phyloP scores from a whole-genome alignment of 2,329 filamentous ascomycete species.

The Hyphodiscus sp. region DNA sequence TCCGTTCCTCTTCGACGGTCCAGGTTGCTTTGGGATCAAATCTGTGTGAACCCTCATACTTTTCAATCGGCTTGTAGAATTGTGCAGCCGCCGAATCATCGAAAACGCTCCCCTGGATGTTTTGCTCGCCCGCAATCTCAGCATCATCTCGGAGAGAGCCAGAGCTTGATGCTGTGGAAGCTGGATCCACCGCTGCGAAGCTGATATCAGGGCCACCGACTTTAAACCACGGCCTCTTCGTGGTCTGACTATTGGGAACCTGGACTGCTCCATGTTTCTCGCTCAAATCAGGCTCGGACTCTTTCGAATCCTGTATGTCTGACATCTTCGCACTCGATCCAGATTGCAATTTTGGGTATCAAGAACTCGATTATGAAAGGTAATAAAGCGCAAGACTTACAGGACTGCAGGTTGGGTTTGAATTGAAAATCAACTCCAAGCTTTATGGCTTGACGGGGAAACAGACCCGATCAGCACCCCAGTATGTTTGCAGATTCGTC shows the following conservation, averaged over 20 bases:
- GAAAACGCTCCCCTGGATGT: not conserved
- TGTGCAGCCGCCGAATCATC: not conserved
- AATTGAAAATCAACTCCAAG: not conserved
- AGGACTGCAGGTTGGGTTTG: not conserved
- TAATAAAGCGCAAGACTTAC: not conserved
- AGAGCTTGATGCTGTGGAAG: not conserved
- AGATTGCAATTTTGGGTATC: not conserved
- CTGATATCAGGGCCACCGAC: slow-evolving; percentile 5
- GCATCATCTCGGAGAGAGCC: not conserved
- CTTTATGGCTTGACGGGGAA: not conserved
- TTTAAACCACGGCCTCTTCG: slow-evolving; percentile 1
- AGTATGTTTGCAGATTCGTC: not conserved
- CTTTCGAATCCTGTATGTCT: not conserved
- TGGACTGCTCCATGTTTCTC: not conserved
- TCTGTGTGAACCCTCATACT: slow-evolving; percentile 43
- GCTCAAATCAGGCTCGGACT: not conserved
- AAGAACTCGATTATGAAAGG: not conserved
- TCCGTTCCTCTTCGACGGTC: slow-evolving; percentile 50
- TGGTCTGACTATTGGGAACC: not conserved
- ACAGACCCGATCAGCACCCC: not conserved
- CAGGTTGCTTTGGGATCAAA: slow-evolving; percentile 46
- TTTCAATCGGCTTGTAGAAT: slow-evolving; percentile 12
- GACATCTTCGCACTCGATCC: not conserved
- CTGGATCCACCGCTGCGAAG: slow-evolving; percentile 4
- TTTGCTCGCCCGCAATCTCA: not conserved